Evolutionary conservation across 768 basidiomycete genomes (phyloP), one percentile per base, ranked within the genome.

Genomic region (Russula vinacea): DNA sequence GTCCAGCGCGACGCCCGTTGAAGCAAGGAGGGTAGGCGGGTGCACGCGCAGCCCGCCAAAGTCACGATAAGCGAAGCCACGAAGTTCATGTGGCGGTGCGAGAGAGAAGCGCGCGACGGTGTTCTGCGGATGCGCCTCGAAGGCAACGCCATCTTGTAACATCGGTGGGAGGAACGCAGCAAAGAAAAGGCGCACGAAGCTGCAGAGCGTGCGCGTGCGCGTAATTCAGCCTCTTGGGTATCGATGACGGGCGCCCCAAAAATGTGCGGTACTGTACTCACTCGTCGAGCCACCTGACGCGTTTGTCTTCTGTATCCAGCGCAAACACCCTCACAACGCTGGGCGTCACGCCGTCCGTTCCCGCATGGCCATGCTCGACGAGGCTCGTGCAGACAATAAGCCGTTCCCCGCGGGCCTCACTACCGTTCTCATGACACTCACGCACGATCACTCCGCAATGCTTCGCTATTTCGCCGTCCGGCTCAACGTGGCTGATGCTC

Each of bases 61-160:
- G 64, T 85, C 84, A 29, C 83, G 79, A 85, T 77, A 64, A 84
- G n/a, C 76, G 71, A 85, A 84, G 0, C 83, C 83, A 40, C 77
- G 78, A 3, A 84, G 70, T 56, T 80, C 78, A 58, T 81, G 80
- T 5, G 83, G 66, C 14, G 56, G 80, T 29, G 74, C 63, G 5
- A 80, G 66, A 62, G 81, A 78, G 65, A 84, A 84, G 1, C 83
- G 78, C 7, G 82, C 82, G 9, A 85, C 73, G 63, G 82, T 83
- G 65, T 85, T 84, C 71, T 85, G 84, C 1, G 82, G 82, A 68
- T 85, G 84, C 55, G 79, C 81, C 70, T 85, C 83, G 67, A 85
- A 84, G 1, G 80, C 83, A 5, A 85, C 82, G 8, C 83, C 83
- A 62, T 85, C 82, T 58, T 78, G 68, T 4, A 85, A 71, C 64